Evolutionary conservation across 2,329 filamentous ascomycete species (phyloP), one percentile per base, ranked within the genome.

Genomic region (Cordyceps cateniannulata): DNA sequence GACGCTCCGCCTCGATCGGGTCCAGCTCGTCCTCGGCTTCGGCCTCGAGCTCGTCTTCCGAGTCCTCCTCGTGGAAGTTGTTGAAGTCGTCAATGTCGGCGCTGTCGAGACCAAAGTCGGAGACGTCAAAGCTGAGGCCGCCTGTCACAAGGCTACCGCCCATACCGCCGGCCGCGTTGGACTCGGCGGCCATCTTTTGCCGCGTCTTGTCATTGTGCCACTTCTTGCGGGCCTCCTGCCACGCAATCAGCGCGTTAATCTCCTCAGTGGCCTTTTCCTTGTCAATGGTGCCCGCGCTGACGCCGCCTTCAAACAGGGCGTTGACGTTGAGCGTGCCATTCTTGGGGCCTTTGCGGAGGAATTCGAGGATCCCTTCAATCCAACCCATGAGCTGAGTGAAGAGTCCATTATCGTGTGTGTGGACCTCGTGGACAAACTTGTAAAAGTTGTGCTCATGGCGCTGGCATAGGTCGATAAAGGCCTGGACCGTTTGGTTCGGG

Each of bases 201-300:
- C 93, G 81, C 9, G 95, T 99, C 81, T 99, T 99, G 76, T 96
- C 91, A 63, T 93, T 87, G 72, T 99, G 95, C 95, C 95, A 99
- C 76, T 93, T 93, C 81, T 99, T 98, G 60, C 95, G 82, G 47
- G 91, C 90, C 71, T 93, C 91, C 73, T 99, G 95, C 95, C 95
- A 99, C 52, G 87, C 81, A 67, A 99, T 95, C 54, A 99, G 80
- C 32, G 83, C 78, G 69, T 98, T 85, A 69, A 98, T 93, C 76
- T 99, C 95, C 3, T 76, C 76, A 9, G 93, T 85, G 0, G 89
- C 90, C 65, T 85, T 84, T 2, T 83, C 79, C 71, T 87, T 88
- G 71, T 97, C 83, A 56, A 99, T 77, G 56, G 81, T 73, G 7
- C 84, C 83, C 25, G 82, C 80, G 65, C 87, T 85, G 42, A 89